These are phyloP conservation scores for Lichina pygmaea DNA, from an alignment of 495 filamentous ascomycete species.

Conservation along the genomic window DNA sequence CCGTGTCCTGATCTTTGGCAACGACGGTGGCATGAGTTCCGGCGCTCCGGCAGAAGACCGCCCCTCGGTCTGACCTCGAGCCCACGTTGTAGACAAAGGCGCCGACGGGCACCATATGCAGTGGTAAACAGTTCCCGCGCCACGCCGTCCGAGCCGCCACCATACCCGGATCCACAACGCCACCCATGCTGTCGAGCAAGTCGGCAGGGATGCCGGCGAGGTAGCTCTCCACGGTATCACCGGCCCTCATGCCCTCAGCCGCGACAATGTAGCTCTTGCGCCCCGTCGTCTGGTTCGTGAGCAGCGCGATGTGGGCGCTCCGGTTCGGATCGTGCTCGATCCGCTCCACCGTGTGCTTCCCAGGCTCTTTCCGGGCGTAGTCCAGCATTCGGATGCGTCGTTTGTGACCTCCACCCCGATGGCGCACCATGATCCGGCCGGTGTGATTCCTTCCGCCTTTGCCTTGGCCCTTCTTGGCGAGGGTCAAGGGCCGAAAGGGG, in stretches of 20 bases:
- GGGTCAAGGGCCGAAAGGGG: constrained; percentile 58
- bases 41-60: constrained; percentile 78
- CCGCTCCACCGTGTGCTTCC: constrained; percentile 64
- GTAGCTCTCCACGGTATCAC: constrained; percentile 78
- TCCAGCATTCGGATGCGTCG: constrained; percentile 76
- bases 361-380: constrained; percentile 46
- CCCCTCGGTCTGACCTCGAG: constrained; percentile 39
- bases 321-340: constrained; percentile 92
- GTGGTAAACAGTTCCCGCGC: constrained; percentile 79
- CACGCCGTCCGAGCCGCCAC: constrained; percentile 79
- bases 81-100: constrained; percentile 80
- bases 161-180: constrained; percentile 75
- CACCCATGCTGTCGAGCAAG: constrained; percentile 71
- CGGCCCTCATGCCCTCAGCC: constrained; percentile 73
- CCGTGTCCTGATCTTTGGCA: constrained; percentile 48
- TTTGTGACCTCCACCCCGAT: constrained; percentile 77
- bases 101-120: constrained; percentile 84
- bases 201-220: constrained; percentile 64
- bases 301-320: constrained; percentile 72
- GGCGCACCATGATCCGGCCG: constrained; percentile 62
- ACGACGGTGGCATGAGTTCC: constrained; percentile 75
- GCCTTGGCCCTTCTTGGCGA: constrained; percentile 65
- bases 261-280: constrained; percentile 74
- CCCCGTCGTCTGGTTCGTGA: constrained; percentile 40
- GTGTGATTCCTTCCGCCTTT: constrained; percentile 83